Conservation (phyloP, 495 filamentous ascomycete species). For the Penicillium arizonense region DNA sequence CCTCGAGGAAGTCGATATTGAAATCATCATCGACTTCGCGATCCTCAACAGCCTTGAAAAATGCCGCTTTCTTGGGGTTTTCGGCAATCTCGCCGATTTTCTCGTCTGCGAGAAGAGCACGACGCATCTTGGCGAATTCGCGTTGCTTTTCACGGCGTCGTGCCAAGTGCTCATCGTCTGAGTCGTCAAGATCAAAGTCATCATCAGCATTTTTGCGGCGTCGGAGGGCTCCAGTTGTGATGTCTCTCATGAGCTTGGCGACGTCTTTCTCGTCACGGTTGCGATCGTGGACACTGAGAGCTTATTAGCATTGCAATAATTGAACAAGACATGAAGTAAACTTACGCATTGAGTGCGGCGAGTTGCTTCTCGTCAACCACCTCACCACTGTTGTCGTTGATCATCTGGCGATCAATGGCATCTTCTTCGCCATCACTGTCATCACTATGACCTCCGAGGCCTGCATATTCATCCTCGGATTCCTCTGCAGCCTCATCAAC, state of each 20-base stretch:
- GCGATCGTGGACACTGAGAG: slow-evolving; percentile 37
- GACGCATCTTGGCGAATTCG: slow-evolving; percentile 90
- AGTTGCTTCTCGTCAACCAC: slow-evolving; percentile 74
- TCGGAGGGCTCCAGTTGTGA: slow-evolving; percentile 81
- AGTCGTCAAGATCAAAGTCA: slow-evolving; percentile 78
- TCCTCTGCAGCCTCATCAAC: slow-evolving; percentile 93
- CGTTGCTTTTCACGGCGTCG: slow-evolving; percentile 76
- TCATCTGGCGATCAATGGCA: slow-evolving; percentile 69
- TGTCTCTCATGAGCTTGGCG: slow-evolving; percentile 85
- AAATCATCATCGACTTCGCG: slow-evolving; percentile 73
- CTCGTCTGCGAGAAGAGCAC: slow-evolving; percentile 84
- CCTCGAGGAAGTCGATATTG: slow-evolving; percentile 68
- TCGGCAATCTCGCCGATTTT: slow-evolving; percentile 86
- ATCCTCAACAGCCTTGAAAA: slow-evolving; percentile 87
- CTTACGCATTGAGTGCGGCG: slow-evolving; percentile 87
- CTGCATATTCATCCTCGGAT: slow-evolving; percentile 97
- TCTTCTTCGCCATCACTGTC: slow-evolving; percentile 78
- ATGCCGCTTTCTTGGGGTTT: slow-evolving; percentile 86
- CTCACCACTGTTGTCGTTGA: slow-evolving; percentile 85
- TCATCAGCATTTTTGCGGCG: slow-evolving; percentile 72
- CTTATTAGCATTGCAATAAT: slow-evolving; percentile 12
- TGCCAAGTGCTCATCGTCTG: slow-evolving; percentile 78
- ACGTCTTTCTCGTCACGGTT: slow-evolving; percentile 70
- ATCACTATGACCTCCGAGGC: slow-evolving; percentile 84
- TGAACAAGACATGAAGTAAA: slow-evolving; percentile 14